phyloP scores from a whole-genome alignment of 768 basidiomycete species.

The Suillus paluster region DNA sequence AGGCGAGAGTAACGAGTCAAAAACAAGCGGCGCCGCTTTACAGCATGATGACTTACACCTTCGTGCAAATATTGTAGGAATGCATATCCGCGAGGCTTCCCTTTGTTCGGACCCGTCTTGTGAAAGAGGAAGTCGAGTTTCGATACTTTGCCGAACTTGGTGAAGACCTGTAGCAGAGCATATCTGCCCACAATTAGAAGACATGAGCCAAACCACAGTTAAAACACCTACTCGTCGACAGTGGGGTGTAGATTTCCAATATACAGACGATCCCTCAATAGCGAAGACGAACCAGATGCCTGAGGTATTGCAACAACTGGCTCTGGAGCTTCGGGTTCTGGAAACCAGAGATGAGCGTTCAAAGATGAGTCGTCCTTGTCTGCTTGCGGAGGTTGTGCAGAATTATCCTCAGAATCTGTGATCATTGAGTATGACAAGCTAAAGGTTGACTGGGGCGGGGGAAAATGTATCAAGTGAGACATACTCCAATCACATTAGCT shows the following conservation, averaged over 20 bases:
- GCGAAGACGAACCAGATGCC: constrained; percentile 27
- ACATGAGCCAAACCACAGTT: background rate
- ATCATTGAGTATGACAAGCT: constrained; percentile 1
- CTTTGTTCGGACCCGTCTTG: constrained; percentile 85
- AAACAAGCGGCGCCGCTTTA: constrained; percentile 25
- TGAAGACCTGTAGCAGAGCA: constrained; percentile 86
- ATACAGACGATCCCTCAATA: constrained; percentile 79
- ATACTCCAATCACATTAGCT: too few species aligned
- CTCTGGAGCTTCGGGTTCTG: constrained; percentile 27
- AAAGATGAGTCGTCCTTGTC: constrained; percentile 5
- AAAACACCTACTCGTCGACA: constrained; percentile 78
- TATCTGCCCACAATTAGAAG: constrained; percentile 56
- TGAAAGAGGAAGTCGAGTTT: constrained; percentile 96
- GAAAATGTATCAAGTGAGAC: background rate
- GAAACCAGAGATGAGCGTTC: constrained; percentile 34
- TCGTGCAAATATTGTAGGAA: constrained; percentile 85
- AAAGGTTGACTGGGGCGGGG: background rate
- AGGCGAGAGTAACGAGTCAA: constrained; percentile 29
- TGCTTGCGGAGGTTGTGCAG: background rate
- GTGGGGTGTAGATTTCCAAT: constrained; percentile 87
- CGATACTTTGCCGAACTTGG: constrained; percentile 90
- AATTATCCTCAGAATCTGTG: background rate
- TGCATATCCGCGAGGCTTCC: constrained; percentile 94
- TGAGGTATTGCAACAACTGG: constrained; percentile 7
- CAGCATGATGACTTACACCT: constrained; percentile 63